A percentile compares a stretch with the other conserved stretches of the same genome.
Evolutionary conservation across 306 rosid genomes (phyloP).

Genomic region (Lagenaria siceraria): DNA sequence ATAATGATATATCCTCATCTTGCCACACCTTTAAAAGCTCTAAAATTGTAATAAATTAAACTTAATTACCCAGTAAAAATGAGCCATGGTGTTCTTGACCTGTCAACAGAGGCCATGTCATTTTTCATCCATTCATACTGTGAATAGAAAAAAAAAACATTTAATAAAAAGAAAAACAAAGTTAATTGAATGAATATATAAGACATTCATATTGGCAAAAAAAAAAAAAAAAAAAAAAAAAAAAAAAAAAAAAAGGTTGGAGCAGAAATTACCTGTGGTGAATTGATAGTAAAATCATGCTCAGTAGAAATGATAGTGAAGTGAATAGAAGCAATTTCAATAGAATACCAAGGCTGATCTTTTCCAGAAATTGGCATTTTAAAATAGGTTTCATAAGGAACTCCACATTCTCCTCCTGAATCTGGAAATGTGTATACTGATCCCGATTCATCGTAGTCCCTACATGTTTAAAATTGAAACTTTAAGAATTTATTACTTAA

Average conservation of each 20-base stretch:
- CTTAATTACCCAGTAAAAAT: constrained; percentile 51
- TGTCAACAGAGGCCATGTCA: constrained; percentile 69
- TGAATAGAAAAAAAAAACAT: background rate
- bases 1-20: background rate
- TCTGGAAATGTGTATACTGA: constrained; percentile 50
- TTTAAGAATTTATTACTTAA: too few species aligned
- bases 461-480: background rate
- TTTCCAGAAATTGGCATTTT: constrained; percentile 62
- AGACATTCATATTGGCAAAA: background rate
- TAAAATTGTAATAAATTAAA: background rate
- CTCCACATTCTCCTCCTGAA: constrained; percentile 95
- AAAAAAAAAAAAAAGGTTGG: background rate
- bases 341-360: constrained; percentile 91
- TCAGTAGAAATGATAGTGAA: constrained; percentile 78
- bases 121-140: constrained; percentile 72
- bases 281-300: constrained; percentile 43
- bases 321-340: constrained; percentile 70
- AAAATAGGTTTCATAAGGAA: constrained; percentile 75
- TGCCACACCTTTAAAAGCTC: background rate
- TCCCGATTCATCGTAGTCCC: constrained; percentile 57
- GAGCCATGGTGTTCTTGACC: constrained; percentile 77
- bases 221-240: background rate
- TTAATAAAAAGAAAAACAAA: background rate
- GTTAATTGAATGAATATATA: background rate
- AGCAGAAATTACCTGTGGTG: constrained; percentile 46